These are phyloP conservation scores for Paramyrothecium sp. DNA, from an alignment of 2,329 filamentous ascomycete species.

Conservation along the genomic window DNA sequence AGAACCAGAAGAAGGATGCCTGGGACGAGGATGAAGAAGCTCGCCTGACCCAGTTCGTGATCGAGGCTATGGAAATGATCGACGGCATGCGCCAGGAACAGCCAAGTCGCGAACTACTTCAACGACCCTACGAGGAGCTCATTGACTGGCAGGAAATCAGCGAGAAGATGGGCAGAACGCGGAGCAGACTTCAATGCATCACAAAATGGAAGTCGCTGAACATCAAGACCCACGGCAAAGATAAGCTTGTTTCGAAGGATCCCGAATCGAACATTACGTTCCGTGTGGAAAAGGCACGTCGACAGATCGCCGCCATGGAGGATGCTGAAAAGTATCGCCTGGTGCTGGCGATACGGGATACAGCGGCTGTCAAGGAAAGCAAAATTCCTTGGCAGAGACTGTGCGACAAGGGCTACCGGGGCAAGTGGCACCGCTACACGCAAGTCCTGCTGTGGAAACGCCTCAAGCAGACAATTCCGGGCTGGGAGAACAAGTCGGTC, in stretches of 20 bases:
- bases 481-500: slow-evolving; percentile 25
- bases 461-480: slow-evolving; percentile 31
- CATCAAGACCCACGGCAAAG: slow-evolving; percentile 28
- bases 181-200: slow-evolving; percentile 66
- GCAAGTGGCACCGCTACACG: slow-evolving; percentile 33
- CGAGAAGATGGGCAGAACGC: slow-evolving; percentile 56
- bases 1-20: slow-evolving; percentile 46
- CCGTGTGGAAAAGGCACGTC: slow-evolving; percentile 40
- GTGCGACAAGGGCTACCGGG: slow-evolving; percentile 36
- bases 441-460: slow-evolving; percentile 39
- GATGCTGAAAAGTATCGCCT: slow-evolving; percentile 39
- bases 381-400: slow-evolving; percentile 51
- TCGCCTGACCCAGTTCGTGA: slow-evolving; percentile 49
- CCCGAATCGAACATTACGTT: slow-evolving; percentile 37
- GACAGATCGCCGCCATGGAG: slow-evolving; percentile 39
- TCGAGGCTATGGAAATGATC: slow-evolving; percentile 49
- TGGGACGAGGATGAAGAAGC: slow-evolving; percentile 64
- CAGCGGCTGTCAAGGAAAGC: slow-evolving; percentile 35
- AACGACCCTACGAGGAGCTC: slow-evolving; percentile 47
- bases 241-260: slow-evolving; percentile 27
- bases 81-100: slow-evolving; percentile 33
- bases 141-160: slow-evolving; percentile 68
- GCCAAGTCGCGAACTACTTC: slow-evolving; percentile 25
- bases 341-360: slow-evolving; percentile 40
- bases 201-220: slow-evolving; percentile 61